Conservation (phyloP, 495 filamentous ascomycete genomes). For the Podospora bellae-mahoneyi region DNA sequence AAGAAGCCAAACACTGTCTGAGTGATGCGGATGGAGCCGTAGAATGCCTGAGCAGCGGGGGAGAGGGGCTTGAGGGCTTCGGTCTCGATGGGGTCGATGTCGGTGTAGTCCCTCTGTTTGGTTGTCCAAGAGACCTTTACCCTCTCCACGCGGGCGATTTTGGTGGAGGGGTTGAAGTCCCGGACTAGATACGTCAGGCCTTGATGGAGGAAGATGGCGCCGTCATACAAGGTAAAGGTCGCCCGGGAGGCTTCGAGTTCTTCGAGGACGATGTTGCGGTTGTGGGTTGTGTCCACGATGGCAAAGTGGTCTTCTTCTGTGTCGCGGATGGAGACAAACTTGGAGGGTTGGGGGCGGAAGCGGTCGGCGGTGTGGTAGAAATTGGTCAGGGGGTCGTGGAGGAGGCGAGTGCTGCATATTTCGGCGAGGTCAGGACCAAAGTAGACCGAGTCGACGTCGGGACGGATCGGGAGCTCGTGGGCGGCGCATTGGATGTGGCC, state of each 20-base stretch:
- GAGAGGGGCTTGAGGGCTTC: slow-evolving; percentile 70
- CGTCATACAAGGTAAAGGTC: slow-evolving; percentile 95
- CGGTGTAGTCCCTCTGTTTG: slow-evolving; percentile 88
- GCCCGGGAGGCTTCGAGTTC: slow-evolving; percentile 94
- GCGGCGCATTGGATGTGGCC: slow-evolving; percentile 96
- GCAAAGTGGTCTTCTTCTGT: slow-evolving; percentile 91
- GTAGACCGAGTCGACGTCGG: slow-evolving; percentile 70
- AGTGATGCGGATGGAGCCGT: slow-evolving; percentile 76
- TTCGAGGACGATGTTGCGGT: slow-evolving; percentile 81
- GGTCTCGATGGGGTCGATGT: slow-evolving; percentile 86
- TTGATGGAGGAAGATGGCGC: slow-evolving; percentile 96
- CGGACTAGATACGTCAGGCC: slow-evolving; percentile 87
- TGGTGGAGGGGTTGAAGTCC: slow-evolving; percentile 75
- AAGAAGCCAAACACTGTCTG: slow-evolving; percentile 93
- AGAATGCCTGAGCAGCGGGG: slow-evolving; percentile 62
- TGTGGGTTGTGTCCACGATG: slow-evolving; percentile 82
- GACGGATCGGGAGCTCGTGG: slow-evolving; percentile 85
- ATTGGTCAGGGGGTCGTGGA: slow-evolving; percentile 62
- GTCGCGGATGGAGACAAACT: slow-evolving; percentile 84
- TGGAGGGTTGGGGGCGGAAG: slow-evolving; percentile 81
- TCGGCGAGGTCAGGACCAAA: slow-evolving; percentile 72
- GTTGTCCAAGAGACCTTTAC: slow-evolving; percentile 98
- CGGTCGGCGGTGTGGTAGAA: slow-evolving; percentile 88
- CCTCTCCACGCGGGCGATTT: slow-evolving; percentile 64
- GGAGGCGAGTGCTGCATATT: slow-evolving; percentile 70